Percentiles rank a stretch among this genome's conserved stretches.
Conservation (phyloP, 768 basidiomycete genomes). For the Gymnopilus junonius region DNA sequence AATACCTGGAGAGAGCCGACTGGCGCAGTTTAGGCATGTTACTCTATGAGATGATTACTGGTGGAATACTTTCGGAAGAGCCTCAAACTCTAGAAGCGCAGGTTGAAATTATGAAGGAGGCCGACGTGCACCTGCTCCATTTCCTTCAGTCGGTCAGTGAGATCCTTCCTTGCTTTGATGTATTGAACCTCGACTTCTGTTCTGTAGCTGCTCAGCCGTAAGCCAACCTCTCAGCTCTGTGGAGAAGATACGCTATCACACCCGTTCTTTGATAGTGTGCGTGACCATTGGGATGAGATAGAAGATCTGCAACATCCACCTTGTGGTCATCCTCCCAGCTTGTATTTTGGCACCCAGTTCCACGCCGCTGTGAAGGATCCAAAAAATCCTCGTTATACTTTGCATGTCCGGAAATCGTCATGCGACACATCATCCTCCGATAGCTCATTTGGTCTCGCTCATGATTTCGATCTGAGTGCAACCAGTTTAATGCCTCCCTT, state of each 20-base stretch:
- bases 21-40: slow-evolving; percentile 42
- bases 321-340: slow-evolving; percentile 7
- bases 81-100: slow-evolving; percentile 1
- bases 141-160: slow-evolving; percentile 32
- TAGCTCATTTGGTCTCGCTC: not conserved
- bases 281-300: slow-evolving; percentile 34
- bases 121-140: slow-evolving; percentile 9
- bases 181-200: not conserved
- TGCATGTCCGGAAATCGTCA: not conserved
- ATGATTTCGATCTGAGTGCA: not conserved
- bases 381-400: not conserved
- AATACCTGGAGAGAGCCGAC: slow-evolving; percentile 37
- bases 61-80: slow-evolving; percentile 13
- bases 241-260: slow-evolving; percentile 31
- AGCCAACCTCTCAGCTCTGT: slow-evolving; percentile 29
- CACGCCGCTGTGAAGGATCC: slow-evolving; percentile 15
- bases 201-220: slow-evolving; percentile 30
- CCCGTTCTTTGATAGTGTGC: slow-evolving; percentile 30
- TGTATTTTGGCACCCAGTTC: slow-evolving; percentile 20
- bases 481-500: not conserved
- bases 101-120: not conserved
- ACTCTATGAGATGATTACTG: slow-evolving; percentile 36
- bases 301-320: slow-evolving; percentile 34
- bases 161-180: not conserved
- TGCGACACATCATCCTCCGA: not conserved